phyloP scores from a whole-genome alignment of 768 basidiomycete species.

The Mycena amicta region DNA sequence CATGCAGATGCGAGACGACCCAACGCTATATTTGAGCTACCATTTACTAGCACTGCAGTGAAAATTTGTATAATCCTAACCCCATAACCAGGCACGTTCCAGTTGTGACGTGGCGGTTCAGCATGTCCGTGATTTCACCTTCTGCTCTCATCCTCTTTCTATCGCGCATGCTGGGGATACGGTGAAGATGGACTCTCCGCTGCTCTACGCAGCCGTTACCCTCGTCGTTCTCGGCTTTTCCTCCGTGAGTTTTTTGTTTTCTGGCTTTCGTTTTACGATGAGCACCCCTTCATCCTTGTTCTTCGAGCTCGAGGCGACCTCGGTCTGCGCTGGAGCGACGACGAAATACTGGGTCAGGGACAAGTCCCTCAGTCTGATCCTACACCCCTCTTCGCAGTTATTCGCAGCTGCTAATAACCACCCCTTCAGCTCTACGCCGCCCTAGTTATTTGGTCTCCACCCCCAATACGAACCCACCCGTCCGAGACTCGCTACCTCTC shows the following conservation, averaged over 20 bases:
- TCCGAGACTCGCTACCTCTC: slow-evolving; percentile 76
- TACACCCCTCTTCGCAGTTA: slow-evolving; percentile 4
- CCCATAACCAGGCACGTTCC: too few species aligned
- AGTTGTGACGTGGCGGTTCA: neutral
- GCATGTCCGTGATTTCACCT: neutral
- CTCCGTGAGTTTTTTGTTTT: slow-evolving; percentile 37
- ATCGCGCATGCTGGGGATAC: neutral
- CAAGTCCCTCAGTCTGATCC: slow-evolving; percentile 41
- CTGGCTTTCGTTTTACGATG: slow-evolving; percentile 46
- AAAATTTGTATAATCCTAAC: too few species aligned
- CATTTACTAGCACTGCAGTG: too few species aligned
- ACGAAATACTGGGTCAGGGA: slow-evolving; percentile 47
- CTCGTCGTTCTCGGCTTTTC: slow-evolving; percentile 34
- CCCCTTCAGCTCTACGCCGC: slow-evolving; percentile 62
- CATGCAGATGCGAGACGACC: too few species aligned
- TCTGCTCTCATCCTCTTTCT: neutral
- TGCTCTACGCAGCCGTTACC: slow-evolving; percentile 41
- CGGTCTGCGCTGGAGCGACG: slow-evolving; percentile 13
- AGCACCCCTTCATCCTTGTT: slow-evolving; percentile 86
- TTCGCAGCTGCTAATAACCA: slow-evolving; percentile 3
- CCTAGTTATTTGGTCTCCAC: slow-evolving; percentile 76
- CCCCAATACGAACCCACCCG: slow-evolving; percentile 58
- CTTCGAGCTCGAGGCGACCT: slow-evolving; percentile 74
- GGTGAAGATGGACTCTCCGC: slow-evolving; percentile 32
- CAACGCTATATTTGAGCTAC: too few species aligned